Evolutionary conservation across 2,329 filamentous ascomycete species (phyloP).

Genomic region (Calonectria hongkongensis): DNA sequence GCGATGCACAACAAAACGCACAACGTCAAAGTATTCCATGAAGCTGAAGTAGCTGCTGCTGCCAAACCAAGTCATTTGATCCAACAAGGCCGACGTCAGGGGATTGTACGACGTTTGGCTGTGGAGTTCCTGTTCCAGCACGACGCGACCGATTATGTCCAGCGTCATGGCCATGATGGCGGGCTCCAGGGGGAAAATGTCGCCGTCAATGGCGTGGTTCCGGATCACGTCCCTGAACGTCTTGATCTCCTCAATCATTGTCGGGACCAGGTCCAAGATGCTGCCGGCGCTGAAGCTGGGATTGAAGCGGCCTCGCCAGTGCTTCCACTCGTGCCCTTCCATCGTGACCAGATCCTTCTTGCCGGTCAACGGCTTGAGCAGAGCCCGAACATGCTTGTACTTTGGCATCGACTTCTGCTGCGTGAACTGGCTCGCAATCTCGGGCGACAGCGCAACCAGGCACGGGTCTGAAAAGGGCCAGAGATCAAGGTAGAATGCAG

Average conservation of each 20-base stretch:
- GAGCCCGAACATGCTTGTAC: background rate
- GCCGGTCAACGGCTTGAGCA: background rate
- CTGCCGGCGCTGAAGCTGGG: background rate
- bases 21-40: background rate
- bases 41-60: constrained; percentile 8
- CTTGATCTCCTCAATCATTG: background rate
- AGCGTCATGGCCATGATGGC: background rate
- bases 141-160: background rate
- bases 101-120: constrained; percentile 1
- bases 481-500: background rate
- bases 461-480: background rate
- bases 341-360: background rate
- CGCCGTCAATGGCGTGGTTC: background rate
- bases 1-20: background rate
- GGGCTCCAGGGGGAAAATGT: background rate
- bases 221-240: background rate
- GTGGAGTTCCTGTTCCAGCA: constrained; percentile 1
- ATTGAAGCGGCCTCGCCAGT: background rate
- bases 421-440: constrained; percentile 1
- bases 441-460: background rate
- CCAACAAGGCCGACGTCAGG: background rate
- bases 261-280: background rate
- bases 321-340: constrained; percentile 3
- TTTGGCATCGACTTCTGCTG: background rate
- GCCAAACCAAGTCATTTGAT: constrained; percentile 1